Percentiles rank a stretch among this genome's conserved stretches.
These are phyloP conservation scores for Taiwanofungus camphoratus DNA, from an alignment of 1,284 basidiomycete species.

Conservation along the genomic window DNA sequence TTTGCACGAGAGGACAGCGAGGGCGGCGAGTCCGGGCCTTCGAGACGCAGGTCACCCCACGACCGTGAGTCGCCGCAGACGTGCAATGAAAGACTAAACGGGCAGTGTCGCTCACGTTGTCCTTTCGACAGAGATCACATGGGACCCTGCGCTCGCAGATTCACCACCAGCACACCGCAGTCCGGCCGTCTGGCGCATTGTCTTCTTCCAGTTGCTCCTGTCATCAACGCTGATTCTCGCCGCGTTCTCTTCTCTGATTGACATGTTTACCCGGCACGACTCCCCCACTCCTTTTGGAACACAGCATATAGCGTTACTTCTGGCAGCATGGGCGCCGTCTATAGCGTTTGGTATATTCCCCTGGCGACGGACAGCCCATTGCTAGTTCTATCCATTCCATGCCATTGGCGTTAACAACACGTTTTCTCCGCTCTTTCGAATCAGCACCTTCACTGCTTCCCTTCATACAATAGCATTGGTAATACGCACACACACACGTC, in stretches of 20 bases:
- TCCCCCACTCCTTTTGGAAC: conserved; percentile 43
- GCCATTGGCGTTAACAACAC: no score
- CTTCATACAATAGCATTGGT: no score
- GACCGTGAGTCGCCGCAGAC: conserved; percentile 12
- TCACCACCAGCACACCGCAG: conserved; percentile 14
- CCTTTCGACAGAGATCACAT: conserved; percentile 12
- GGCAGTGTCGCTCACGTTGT: neutral
- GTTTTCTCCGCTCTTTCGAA: no score
- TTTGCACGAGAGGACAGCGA: conserved; percentile 16
- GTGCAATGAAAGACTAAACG: neutral
- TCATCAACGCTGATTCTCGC: conserved; percentile 35
- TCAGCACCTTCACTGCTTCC: no score
- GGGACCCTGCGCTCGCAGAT: conserved; percentile 13
- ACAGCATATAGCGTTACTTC: conserved; percentile 48
- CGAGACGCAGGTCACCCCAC: conserved; percentile 12
- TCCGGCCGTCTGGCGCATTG: conserved; percentile 21
- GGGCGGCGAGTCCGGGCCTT: conserved; percentile 11
- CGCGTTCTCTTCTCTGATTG: conserved; percentile 43
- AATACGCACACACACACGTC: no score
- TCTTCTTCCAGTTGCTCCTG: conserved; percentile 28
- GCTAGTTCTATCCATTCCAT: no score
- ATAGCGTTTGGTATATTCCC: conserved; percentile 22
- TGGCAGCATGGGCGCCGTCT: conserved; percentile 46
- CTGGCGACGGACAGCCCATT: no score
- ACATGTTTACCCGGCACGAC: conserved; percentile 31